phyloP scores from a whole-genome alignment of 2,329 filamentous ascomycete genomes.

The Microthyrium microscopicum region DNA sequence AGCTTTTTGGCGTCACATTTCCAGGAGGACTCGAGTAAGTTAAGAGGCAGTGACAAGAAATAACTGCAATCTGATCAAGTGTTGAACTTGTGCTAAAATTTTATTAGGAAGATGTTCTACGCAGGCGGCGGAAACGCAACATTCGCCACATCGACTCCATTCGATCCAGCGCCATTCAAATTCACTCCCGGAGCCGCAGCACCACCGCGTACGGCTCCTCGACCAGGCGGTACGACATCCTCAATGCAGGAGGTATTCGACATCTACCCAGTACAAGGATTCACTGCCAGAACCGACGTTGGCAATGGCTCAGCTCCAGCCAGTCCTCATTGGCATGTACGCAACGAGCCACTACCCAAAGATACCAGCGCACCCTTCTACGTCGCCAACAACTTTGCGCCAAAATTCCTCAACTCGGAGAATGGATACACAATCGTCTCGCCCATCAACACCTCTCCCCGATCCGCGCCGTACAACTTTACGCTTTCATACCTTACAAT shows the following conservation, averaged over 20 bases:
- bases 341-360: slow-evolving; percentile 18
- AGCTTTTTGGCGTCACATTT: slow-evolving; percentile 29
- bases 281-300: neutral
- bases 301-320: neutral
- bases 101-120: no score
- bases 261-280: neutral
- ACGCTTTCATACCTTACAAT: slow-evolving; percentile 28
- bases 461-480: slow-evolving; percentile 26
- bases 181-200: no score
- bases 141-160: no score
- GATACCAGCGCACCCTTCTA: slow-evolving; percentile 23
- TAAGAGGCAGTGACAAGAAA: no score
- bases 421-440: slow-evolving; percentile 27
- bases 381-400: slow-evolving; percentile 29
- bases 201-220: neutral
- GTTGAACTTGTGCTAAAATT: no score
- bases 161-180: no score
- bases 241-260: neutral
- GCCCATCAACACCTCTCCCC: slow-evolving; percentile 25
- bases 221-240: neutral
- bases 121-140: no score
- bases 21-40: slow-evolving; percentile 34
- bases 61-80: neutral
- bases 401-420: slow-evolving; percentile 26
- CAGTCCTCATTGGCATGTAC: slow-evolving; percentile 8